Percentiles rank a stretch among this genome's conserved stretches.
Conservation (phyloP, 441 rosid species). For the Gossypium lobatum region DNA sequence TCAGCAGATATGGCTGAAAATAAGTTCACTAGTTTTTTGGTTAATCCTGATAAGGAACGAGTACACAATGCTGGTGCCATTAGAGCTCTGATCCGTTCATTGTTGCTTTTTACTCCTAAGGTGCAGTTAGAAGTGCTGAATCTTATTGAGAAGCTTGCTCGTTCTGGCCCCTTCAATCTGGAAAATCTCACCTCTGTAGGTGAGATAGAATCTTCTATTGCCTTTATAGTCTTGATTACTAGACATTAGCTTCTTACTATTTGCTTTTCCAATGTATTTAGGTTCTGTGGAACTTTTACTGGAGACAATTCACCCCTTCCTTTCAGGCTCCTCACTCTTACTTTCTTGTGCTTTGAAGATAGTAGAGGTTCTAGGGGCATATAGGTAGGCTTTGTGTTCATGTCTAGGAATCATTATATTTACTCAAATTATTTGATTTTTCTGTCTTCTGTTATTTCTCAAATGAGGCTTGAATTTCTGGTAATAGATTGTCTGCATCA, state of each 20-base stretch:
- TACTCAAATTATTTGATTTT: conserved; percentile 12
- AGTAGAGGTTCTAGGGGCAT: conserved; percentile 98
- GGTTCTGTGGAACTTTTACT: conserved; percentile 96
- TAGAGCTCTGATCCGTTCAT: conserved; percentile 79
- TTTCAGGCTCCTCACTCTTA: conserved; percentile 74
- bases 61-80: conserved; percentile 91
- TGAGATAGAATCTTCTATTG: conserved; percentile 34
- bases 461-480: conserved; percentile 26
- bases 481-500: conserved; percentile 88
- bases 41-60: conserved; percentile 76
- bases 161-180: conserved; percentile 88
- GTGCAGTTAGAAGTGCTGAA: conserved; percentile 87
- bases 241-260: conserved; percentile 20
- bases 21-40: conserved; percentile 44
- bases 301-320: conserved; percentile 91
- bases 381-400: conserved; percentile 49
- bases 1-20: conserved; percentile 43
- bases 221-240: conserved; percentile 3
- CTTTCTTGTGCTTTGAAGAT: conserved; percentile 85
- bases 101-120: conserved; percentile 92
- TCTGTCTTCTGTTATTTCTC: conserved; percentile 17
- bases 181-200: conserved; percentile 96
- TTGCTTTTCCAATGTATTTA: conserved; percentile 22
- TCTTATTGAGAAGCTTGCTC: conserved; percentile 85
- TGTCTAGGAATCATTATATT: conserved; percentile 13